Conservation (phyloP, 2,329 filamentous ascomycete species). For the Aspergillus brasiliensis region DNA sequence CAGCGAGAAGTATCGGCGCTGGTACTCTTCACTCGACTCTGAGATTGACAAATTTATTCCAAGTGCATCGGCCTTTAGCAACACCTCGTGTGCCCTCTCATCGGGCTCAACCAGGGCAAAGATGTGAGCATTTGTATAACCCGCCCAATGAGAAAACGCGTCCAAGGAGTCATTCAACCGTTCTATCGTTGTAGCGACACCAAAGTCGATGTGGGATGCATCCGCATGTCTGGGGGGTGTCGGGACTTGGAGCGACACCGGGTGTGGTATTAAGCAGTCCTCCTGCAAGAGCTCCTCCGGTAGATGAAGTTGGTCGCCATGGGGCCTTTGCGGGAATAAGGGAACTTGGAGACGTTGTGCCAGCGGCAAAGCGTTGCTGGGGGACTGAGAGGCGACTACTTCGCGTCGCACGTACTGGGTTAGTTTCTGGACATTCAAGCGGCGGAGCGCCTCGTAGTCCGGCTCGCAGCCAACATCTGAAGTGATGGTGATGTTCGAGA, state of each 20-base stretch:
- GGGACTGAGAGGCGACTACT: slow-evolving; percentile 27
- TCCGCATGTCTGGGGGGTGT: slow-evolving; percentile 47
- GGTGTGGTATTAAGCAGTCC: slow-evolving; percentile 46
- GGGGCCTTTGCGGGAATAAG: slow-evolving; percentile 22
- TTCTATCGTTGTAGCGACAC: slow-evolving; percentile 57
- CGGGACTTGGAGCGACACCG: slow-evolving; percentile 53
- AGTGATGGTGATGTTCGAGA: slow-evolving; percentile 34
- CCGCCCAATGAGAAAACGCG: slow-evolving; percentile 60
- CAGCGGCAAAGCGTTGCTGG: slow-evolving; percentile 26
- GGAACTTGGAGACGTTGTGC: slow-evolving; percentile 31
- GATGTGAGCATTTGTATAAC: slow-evolving; percentile 54
- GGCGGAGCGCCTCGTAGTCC: slow-evolving; percentile 27
- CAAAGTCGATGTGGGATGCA: slow-evolving; percentile 57
- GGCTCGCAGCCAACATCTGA: slow-evolving; percentile 31
- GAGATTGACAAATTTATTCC: slow-evolving; percentile 47
- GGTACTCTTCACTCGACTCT: slow-evolving; percentile 39
- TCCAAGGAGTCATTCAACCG: slow-evolving; percentile 55
- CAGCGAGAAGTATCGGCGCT: slow-evolving; percentile 60
- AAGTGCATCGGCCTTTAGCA: slow-evolving; percentile 38
- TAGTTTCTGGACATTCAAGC: slow-evolving; percentile 30
- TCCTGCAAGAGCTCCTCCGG: slow-evolving; percentile 23
- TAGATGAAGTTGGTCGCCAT: neutral
- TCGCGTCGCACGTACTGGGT: slow-evolving; percentile 36
- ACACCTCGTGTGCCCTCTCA: slow-evolving; percentile 30
- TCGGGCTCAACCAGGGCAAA: slow-evolving; percentile 55